These are phyloP conservation scores for Eucalyptus virginea DNA, from an alignment of 345 rosid genomes.

Conservation along the genomic window DNA sequence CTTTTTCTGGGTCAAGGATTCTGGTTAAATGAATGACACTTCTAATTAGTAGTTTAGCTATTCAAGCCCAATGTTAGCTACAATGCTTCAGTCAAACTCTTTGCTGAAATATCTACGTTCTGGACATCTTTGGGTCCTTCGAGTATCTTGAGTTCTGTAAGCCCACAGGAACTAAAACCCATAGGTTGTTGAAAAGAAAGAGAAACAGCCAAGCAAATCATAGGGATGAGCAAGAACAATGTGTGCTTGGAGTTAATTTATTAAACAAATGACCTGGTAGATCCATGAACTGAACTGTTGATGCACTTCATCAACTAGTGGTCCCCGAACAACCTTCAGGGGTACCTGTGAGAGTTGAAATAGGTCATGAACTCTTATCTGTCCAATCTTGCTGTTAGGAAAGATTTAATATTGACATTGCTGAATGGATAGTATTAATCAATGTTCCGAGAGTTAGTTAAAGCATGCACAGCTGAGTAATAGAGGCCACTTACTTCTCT, in stretches of 20 bases:
- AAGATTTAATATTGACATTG: not conserved
- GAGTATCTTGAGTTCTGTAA: not conserved
- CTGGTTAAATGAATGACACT: not conserved
- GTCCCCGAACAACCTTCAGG: conserved; percentile 43
- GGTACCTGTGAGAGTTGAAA: conserved; percentile 29
- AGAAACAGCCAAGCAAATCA: not conserved
- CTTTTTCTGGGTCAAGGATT: not conserved
- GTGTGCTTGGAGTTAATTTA: not conserved
- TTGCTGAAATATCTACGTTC: not conserved
- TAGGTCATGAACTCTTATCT: not conserved
- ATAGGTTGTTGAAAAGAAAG: not conserved
- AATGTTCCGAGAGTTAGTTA: not conserved
- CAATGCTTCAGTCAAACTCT: not conserved
- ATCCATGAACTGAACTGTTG: conserved; percentile 84
- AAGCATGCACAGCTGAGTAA: not conserved
- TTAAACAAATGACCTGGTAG: conserved; percentile 30
- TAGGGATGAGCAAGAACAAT: not conserved
- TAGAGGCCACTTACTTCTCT: conserved; percentile 24
- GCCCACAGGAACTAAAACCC: not conserved
- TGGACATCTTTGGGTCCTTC: not conserved
- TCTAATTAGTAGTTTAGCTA: not conserved
- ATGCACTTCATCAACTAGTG: conserved; percentile 65
- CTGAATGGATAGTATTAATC: not conserved
- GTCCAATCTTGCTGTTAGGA: not conserved
- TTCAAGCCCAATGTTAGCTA: not conserved